Evolutionary conservation across 2,329 filamentous ascomycete species (phyloP).

Genomic region (Penicillium sp.): DNA sequence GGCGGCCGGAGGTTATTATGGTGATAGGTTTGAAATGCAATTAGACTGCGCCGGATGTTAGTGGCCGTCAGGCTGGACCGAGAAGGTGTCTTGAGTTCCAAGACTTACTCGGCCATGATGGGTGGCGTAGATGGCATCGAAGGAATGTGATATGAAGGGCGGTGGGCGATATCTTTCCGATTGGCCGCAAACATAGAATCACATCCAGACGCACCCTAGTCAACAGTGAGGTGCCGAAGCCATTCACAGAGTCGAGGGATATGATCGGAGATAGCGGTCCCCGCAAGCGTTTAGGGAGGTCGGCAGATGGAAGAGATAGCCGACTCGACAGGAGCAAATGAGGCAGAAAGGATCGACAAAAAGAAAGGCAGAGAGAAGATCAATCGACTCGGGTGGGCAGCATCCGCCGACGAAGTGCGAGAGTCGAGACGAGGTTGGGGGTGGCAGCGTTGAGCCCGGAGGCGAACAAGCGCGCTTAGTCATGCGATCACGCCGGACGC

Average conservation of each 20-base stretch:
- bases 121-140: conserved; percentile 24
- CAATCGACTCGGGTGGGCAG: conserved; percentile 6
- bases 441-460: conserved; percentile 3
- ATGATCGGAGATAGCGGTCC: conserved; percentile 12
- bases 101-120: conserved; percentile 43
- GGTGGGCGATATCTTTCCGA: neutral
- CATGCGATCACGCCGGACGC: conserved; percentile 16
- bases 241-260: conserved; percentile 18
- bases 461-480: conserved; percentile 16
- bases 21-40: conserved; percentile 40
- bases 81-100: conserved; percentile 1
- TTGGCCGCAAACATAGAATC: neutral
- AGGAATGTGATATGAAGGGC: conserved; percentile 15
- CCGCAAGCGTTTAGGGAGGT: conserved; percentile 27
- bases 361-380: conserved; percentile 16
- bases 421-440: conserved; percentile 8
- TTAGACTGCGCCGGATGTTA: conserved; percentile 32
- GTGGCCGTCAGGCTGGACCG: conserved; percentile 2
- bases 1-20: conserved; percentile 35
- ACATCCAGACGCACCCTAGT: neutral
- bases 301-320: conserved; percentile 13
- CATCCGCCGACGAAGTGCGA: conserved; percentile 12
- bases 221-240: conserved; percentile 6
- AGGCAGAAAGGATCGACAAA: conserved; percentile 6
- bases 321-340: neutral